Conservation (phyloP, 192 early-diverging fungal genomes). For the Phlyctochytrium planicorne region DNA sequence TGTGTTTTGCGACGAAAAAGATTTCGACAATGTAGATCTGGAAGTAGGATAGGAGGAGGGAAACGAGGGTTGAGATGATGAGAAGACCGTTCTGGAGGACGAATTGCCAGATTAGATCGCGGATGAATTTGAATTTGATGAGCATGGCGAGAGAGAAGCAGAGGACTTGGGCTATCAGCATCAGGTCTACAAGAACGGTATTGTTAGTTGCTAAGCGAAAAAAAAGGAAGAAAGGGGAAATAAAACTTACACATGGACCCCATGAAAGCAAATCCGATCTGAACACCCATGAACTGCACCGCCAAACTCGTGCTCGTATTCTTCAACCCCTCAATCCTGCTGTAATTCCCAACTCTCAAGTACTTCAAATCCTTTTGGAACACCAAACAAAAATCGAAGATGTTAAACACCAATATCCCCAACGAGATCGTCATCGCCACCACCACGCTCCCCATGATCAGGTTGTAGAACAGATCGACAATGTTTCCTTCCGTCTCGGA, state of each 20-base stretch:
- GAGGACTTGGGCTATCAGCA: not conserved
- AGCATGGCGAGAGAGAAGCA: not conserved
- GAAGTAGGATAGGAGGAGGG: not conserved
- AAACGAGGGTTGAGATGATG: not conserved
- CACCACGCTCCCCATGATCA: conserved; percentile 3
- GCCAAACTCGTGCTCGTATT: not conserved
- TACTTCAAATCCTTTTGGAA: not conserved
- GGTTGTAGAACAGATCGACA: conserved; percentile 4
- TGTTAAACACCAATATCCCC: conserved; percentile 13
- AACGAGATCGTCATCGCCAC: not conserved
- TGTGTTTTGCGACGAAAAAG: conserved; percentile 9
- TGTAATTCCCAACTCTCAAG: conserved; percentile 9
- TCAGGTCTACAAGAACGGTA: not conserved
- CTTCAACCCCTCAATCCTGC: not conserved
- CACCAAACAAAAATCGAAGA: conserved; percentile 11
- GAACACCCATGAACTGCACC: conserved; percentile 7
- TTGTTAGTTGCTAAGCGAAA: not conserved
- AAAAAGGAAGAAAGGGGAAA: not conserved
- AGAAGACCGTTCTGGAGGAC: conserved; percentile 11
- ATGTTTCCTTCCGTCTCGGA: not conserved
- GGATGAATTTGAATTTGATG: not conserved
- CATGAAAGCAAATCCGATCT: conserved; percentile 12
- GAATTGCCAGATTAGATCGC: not conserved
- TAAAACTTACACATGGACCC: conserved; percentile 3
- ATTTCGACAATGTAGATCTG: conserved; percentile 8